Percentiles rank a stretch among this genome's conserved stretches.
Conservation (phyloP, 1,139 yeast species). For the Yamadazyma friedrichii region DNA sequence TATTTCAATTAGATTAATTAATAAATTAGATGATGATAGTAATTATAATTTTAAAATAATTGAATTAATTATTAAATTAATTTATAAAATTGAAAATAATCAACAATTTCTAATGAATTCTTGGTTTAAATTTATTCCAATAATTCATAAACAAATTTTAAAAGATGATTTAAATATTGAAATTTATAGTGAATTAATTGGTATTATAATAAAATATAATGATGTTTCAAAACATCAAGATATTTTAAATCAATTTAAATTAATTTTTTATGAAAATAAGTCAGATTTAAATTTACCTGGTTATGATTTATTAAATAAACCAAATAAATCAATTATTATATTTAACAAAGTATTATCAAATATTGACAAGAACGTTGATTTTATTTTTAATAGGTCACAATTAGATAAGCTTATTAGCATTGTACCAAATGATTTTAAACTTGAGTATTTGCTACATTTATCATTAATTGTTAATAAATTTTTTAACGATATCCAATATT, state of each 20-base stretch:
- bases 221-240: constrained; percentile 38
- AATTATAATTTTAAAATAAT: constrained; percentile 17
- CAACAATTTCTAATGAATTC: constrained; percentile 40
- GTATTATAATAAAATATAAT: constrained; percentile 35
- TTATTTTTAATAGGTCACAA: constrained; percentile 8
- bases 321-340: constrained; percentile 44
- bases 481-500: constrained; percentile 9
- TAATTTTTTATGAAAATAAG: constrained; percentile 21
- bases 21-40: constrained; percentile 31
- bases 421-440: constrained; percentile 32
- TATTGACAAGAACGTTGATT: constrained; percentile 35
- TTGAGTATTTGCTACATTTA: constrained; percentile 60
- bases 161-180: constrained; percentile 19
- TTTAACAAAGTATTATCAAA: constrained; percentile 52
- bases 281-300: constrained; percentile 13
- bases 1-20: constrained; percentile 46
- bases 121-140: constrained; percentile 42
- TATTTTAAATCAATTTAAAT: constrained; percentile 32
- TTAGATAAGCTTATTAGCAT: constrained; percentile 11
- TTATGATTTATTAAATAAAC: constrained; percentile 25
- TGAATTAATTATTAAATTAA: constrained; percentile 23
- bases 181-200: constrained; percentile 36
- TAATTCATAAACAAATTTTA: constrained; percentile 12
- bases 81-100: constrained; percentile 22
- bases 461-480: constrained; percentile 58